Conservation (phyloP, 805 yeast species). For the Kodamaea jinghongensis region DNA sequence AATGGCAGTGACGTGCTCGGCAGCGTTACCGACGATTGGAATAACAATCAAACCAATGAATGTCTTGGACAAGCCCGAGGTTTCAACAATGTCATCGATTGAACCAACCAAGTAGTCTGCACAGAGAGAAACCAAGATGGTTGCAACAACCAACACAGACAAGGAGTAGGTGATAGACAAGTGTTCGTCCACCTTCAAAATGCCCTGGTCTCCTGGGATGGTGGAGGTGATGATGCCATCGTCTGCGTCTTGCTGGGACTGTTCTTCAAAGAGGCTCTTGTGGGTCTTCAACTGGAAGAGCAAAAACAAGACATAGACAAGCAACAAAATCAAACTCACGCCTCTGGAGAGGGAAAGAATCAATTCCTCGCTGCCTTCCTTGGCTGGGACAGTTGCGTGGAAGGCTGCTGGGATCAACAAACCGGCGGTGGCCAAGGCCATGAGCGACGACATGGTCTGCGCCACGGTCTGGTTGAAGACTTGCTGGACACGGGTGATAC, state of each 20-base stretch:
- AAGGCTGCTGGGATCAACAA: constrained; percentile 94
- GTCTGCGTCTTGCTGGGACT: constrained; percentile 26
- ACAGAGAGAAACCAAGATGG: constrained; percentile 79
- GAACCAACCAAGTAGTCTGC: constrained; percentile 95
- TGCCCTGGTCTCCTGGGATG: constrained; percentile 20
- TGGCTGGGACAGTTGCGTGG: constrained; percentile 67
- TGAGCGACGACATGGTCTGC: constrained; percentile 92
- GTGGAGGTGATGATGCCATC: constrained; percentile 36
- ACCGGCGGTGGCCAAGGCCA: constrained; percentile 89
- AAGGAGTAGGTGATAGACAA: constrained; percentile 57
- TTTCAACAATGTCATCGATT: constrained; percentile 81
- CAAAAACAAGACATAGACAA: constrained; percentile 75
- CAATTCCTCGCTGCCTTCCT: constrained; percentile 32
- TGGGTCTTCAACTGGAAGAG: constrained; percentile 90
- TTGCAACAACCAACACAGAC: constrained; percentile 55
- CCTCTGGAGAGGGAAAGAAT: constrained; percentile 81
- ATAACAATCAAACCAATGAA: constrained; percentile 91
- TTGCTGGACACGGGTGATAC: constrained; percentile 81
- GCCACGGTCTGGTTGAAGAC: constrained; percentile 94
- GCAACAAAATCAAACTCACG: constrained; percentile 73
- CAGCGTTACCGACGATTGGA: constrained; percentile 98
- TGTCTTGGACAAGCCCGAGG: constrained; percentile 87
- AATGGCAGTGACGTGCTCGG: constrained; percentile 96
- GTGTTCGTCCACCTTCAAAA: constrained; percentile 27
- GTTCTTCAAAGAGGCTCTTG: constrained; percentile 65